These are phyloP conservation scores for Aphanocladium album DNA, from an alignment of 2,329 filamentous ascomycete genomes.

Conservation along the genomic window DNA sequence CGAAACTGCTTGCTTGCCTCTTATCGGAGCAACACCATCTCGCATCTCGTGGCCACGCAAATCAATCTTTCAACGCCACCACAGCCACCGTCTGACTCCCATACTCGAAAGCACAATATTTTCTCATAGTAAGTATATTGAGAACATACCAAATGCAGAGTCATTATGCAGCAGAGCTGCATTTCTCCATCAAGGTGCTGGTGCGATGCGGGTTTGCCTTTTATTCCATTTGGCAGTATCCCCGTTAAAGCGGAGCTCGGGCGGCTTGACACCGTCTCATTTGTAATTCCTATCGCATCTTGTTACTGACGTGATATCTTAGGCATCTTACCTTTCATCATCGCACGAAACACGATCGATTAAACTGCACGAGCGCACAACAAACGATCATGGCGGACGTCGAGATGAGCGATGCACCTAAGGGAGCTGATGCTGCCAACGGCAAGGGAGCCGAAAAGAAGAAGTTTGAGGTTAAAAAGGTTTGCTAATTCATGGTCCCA, in stretches of 20 bases:
- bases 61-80: background rate
- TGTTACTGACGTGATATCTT: background rate
- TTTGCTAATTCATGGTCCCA: conserved; percentile 33
- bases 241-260: background rate
- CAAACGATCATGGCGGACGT: conserved; percentile 73
- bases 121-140: background rate
- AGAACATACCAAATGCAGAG: background rate
- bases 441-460: conserved; percentile 68
- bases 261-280: background rate
- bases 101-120: background rate
- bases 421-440: conserved; percentile 43
- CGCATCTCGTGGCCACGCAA: background rate
- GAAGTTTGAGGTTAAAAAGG: conserved; percentile 99
- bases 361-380: background rate
- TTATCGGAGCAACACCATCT: background rate
- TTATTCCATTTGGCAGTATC: background rate
- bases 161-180: background rate
- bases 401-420: conserved; percentile 86
- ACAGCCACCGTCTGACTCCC: background rate
- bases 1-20: background rate
- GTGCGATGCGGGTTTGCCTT: background rate
- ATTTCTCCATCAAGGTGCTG: conserved; percentile 8
- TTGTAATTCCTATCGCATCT: background rate
- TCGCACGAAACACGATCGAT: background rate
- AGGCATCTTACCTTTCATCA: background rate